Evolutionary conservation across 2,329 filamentous ascomycete genomes (phyloP).

Genomic region (Fonsecaea pedrosoi): DNA sequence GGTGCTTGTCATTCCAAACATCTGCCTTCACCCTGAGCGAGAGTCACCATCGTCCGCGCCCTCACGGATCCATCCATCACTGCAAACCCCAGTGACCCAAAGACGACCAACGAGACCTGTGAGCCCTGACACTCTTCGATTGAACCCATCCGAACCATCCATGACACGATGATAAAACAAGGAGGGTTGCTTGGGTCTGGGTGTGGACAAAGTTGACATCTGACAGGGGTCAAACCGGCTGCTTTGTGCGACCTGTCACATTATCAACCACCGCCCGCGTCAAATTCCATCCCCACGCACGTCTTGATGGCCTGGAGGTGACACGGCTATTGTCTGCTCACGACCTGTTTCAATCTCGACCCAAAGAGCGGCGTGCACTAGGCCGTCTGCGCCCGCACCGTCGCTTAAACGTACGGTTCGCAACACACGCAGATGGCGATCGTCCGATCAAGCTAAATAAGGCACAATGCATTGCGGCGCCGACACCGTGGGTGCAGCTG

Average conservation of each 20-base stretch:
- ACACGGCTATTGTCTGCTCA: slow-evolving; percentile 20
- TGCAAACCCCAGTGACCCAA: not conserved
- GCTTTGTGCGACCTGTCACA: slow-evolving; percentile 36
- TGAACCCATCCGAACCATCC: not conserved
- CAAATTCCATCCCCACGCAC: slow-evolving; percentile 34
- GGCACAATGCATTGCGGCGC: slow-evolving; percentile 16
- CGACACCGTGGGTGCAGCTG: slow-evolving; percentile 22
- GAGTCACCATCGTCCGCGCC: not conserved
- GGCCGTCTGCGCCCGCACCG: slow-evolving; percentile 6
- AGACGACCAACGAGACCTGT: not conserved
- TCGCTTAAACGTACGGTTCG: slow-evolving; percentile 11
- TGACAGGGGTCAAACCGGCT: slow-evolving; percentile 24
- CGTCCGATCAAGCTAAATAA: slow-evolving; percentile 1
- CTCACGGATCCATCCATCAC: not conserved
- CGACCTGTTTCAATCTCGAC: slow-evolving; percentile 32
- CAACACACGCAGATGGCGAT: slow-evolving; percentile 17
- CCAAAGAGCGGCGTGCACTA: slow-evolving; percentile 35
- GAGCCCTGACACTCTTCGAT: not conserved
- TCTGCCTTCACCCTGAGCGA: too few relatives aligned
- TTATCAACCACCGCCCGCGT: slow-evolving; percentile 23
- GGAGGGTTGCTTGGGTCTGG: not conserved
- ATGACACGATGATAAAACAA: not conserved
- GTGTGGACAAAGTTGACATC: slow-evolving; percentile 29
- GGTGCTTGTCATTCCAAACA: not conserved
- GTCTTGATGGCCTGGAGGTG: slow-evolving; percentile 27